Base-by-base conservation (phyloP, 2,329 filamentous ascomycete genomes). In the Trichoderma koningiopsis region DNA sequence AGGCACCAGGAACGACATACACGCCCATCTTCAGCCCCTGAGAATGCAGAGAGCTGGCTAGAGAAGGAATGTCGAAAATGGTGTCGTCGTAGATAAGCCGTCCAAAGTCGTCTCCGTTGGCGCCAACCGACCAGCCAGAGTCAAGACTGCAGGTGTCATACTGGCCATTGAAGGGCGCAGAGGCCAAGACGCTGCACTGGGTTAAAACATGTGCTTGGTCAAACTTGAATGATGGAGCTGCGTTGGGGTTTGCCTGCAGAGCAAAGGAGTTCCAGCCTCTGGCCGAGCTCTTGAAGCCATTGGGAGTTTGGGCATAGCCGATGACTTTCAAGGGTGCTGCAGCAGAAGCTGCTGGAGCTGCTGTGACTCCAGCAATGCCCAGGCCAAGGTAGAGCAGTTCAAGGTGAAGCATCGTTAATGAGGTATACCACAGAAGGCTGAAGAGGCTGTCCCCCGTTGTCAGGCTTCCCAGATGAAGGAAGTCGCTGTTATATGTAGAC, bases 181-280 rank as follows among this genome's bases (percentile, higher is more conserved):
- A 40, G 11, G 70, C 71, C 60, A 73, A 14, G 19, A 68, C 35
- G 16, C 72, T 69, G 64, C 72, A 73, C 47, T 72, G 71, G 13
- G 68, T 63, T 16, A 65, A 53, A 58, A 73, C 71, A 29, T 72
- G 72, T 58, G 60, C 64, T 52, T 73, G 70, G 60, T 73, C 70
- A 40, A 72, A 73, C 29, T 24, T 52, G 37, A 71, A 73, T 33
- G 22, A 24, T 6, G 69, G 64, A 24, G 57, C 61, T 4, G 62
- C 61, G 27, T 35, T 53, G 24, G 68, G 55, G 40, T 72, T 73
- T 29, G 68, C 70, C 58, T 73, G 71, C 14, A 72, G 53, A 14
- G 71, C 72, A 56, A 72, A 73, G 4, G 66, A 71, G 47, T 73
- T 73, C 72, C 71, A 73, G 16, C 72, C 71, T 35, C 72, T 61